These are phyloP conservation scores for Malus sieversii DNA, from an alignment of 306 rosid genomes.

Conservation along the genomic window DNA sequence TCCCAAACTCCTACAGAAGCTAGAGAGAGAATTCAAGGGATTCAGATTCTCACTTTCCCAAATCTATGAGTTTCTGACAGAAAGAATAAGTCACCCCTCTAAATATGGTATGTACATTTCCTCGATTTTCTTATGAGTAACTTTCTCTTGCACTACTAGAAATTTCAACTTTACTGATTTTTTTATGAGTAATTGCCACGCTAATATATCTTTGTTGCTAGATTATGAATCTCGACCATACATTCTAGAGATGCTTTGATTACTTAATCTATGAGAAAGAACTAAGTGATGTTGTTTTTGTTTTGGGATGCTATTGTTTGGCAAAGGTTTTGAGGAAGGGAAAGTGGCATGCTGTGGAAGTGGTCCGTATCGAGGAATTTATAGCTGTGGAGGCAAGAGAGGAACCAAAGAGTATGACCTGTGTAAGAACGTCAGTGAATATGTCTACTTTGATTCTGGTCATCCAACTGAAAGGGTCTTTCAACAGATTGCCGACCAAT, in stretches of 20 bases:
- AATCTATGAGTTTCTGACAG: neutral
- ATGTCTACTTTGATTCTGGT: constrained; percentile 37
- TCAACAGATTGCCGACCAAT: constrained; percentile 15
- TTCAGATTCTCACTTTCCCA: constrained; percentile 9
- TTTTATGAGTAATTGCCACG: too few species aligned
- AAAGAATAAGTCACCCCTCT: constrained; percentile 16
- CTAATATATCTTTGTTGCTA: too few species aligned
- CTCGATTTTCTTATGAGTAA: too few species aligned
- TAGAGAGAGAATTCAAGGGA: constrained; percentile 13
- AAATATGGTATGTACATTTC: constrained; percentile 7
- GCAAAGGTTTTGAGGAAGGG: constrained; percentile 27
- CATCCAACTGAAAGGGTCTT: constrained; percentile 21
- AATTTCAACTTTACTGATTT: too few species aligned
- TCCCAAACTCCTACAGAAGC: constrained; percentile 4
- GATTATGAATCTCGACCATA: neutral
- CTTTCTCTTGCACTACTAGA: too few species aligned
- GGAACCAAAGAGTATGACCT: constrained; percentile 21
- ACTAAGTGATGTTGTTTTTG: neutral
- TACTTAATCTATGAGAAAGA: neutral
- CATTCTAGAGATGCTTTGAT: neutral
- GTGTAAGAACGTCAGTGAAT: constrained; percentile 23
- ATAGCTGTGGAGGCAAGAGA: constrained; percentile 29
- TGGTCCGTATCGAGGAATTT: constrained; percentile 20
- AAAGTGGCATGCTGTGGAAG: constrained; percentile 22
- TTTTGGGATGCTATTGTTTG: neutral